Base-by-base conservation (phyloP, 805 yeast genomes). In the Starmerella gropengiesseri region DNA sequence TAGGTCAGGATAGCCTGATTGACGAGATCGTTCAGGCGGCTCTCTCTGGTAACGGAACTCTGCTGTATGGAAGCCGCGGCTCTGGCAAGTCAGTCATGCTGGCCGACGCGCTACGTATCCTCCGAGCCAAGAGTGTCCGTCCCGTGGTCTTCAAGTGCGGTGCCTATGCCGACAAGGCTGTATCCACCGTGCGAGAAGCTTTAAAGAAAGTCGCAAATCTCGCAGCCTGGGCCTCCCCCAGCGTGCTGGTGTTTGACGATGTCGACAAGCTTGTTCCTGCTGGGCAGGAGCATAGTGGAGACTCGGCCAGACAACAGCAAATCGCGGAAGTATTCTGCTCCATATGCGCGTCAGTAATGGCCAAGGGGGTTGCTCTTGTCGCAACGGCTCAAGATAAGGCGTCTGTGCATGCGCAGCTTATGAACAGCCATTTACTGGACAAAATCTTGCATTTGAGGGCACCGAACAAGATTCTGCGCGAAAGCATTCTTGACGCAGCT, bases 171-270 rank as follows among this genome's bases (percentile, higher is more conserved):
- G 77, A 73, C 49, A 86, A 80, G 49, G 70, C 67, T 20, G 58
- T 69, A 16, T 63, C 65, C 12, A 63, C 61, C 16, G 57, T 77
- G 26, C 67, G 71, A 50, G 73, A 66, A 46, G 63, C 66, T 37
- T 57, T 68, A 48, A 56, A 56, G 51, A 63, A 62, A 45, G 68
- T 71, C 69, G 58, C 70, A 55, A 70, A 61, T 50, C 70, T 61
- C 44, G 75, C 74, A 43, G 72, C 74, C 43, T 85, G 95, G 94
- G 73, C 77, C 55, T 69, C 81, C 13, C 95, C 96, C 0, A 67
- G 87, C 1, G 62, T 85, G 2, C 56, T 89, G 2, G 62, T 87
- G 1, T 58, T 89, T 17, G 97, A 89, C 51, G 85, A 86, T 49
- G 58, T 85, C 13, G 94, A 87, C 51, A 70, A 73, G 46, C 54